Evolutionary conservation across 208 protist species (phyloP), one percentile per base, ranked within the genome.

Genomic region (Wallacemonas sp.): DNA sequence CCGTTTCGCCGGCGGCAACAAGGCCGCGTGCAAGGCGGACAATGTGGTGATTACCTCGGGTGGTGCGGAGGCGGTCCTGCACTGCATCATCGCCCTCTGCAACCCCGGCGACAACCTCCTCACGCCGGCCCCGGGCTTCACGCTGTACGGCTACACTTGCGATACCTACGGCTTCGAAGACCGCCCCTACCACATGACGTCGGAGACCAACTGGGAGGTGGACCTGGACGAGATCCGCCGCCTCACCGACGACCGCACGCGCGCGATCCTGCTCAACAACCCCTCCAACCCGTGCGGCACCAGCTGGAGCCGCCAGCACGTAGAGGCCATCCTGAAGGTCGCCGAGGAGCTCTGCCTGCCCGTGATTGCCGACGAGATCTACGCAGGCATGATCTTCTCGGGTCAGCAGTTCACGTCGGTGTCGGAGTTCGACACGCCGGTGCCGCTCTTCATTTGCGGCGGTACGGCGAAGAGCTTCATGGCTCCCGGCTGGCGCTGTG

Each of bases 221-320:
- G 83, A 97, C 65, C 65, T 98, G 14, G 80, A 78, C 2, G 67
- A 90, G 36, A 14, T 97, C 3, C 74, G 70, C 49, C 70, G 73
- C 38, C 52, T 92, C 5, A 85, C 97, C 7, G 86, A 96, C 61
- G 64, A 67, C 8, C 80, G 67, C 2, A 98, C 95, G 1, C 74
- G 64, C 41, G 88, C 78, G 4, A 93, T 98, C 25, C 10, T 98
- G 2, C 59, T 98, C 31, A 97, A 83, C 52, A 98, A 98, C 75
- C 95, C 95, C 23, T 94, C 82, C 14, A 98, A 98, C 74, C 93
- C 95, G 28, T 97, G 92, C 66, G 95, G 95, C 33, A 92, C 73
- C 26, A 86, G 87, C 64, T 98, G 77, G 67, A 75, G 65, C n/a
- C 52, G 45, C 1, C 23, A 80, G 39, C 94, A 98, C 67, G 49